Evolutionary conservation across 2,329 filamentous ascomycete genomes (phyloP), one percentile per base, ranked within the genome.

Genomic region (Blastomyces parvus): DNA sequence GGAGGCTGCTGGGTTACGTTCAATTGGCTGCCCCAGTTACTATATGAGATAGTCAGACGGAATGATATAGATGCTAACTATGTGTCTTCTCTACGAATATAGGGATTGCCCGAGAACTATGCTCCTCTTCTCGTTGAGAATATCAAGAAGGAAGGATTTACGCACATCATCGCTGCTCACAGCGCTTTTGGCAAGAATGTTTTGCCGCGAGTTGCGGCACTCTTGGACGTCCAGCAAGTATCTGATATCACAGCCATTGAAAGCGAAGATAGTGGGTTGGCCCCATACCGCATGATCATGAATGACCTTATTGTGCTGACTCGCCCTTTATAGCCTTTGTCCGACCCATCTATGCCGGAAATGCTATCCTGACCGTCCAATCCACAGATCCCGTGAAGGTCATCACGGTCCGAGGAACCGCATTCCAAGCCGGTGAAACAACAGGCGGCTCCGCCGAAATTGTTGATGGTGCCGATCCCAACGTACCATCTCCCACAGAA

Each of bases 161-260:
- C 92, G 65, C 94, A 99, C 74, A 84, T 99, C 67, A 83, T 99
- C 71, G 89, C 88, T 48, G 88, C 89, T 62, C 91, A 97, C 80
- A 94, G 92, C 30, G 91, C 94, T 0, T 99, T 99, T 78, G 94
- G 94, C 72, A 99, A 99, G 85, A 95, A 88, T 76, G 77, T 99
- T 56, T 82, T 99, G 78, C 94, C 94, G 48, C 87, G 94, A 66
- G 89, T 97, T 19, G 91, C 94, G 25, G 94, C 94, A 25, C 81
- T 99, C 63, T 83, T 99, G 64, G 94, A 99, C 75, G 86, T 88
- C 44, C 92, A 97, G 79, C 92, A 96, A 74, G 86, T 99, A 66
- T 96, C 92, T 55, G 94, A 99, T 74, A 89, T 97, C 69, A 97
- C 87, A 22, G 82, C 79, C 0, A 88, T 99, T 73, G 86, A 97